A percentile compares a stretch with the other conserved stretches of the same genome.
These are phyloP conservation scores for Aphanomyces stellatus DNA, from an alignment of 352 stramenopile genomes.

Conservation along the genomic window DNA sequence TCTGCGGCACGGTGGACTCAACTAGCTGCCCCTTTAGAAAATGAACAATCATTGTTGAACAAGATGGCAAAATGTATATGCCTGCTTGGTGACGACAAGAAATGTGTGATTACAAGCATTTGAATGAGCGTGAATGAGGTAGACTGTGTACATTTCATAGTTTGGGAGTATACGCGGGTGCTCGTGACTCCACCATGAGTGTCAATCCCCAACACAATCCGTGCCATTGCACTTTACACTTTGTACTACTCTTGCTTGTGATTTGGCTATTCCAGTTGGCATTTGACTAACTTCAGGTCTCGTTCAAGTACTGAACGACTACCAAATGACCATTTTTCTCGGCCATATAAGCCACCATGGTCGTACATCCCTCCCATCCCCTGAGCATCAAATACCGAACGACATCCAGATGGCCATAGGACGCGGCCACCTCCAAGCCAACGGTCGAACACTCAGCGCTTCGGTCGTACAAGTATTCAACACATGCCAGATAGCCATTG, in stretches of 20 bases:
- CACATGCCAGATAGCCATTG: not conserved
- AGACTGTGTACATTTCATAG: not conserved
- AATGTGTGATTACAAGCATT: too few relatives aligned
- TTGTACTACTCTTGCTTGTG: too few relatives aligned
- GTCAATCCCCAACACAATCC: not conserved
- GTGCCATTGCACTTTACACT: too few relatives aligned
- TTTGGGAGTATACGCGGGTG: not conserved
- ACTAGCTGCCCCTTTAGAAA: not conserved
- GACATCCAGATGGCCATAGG: slow-evolving; percentile 6
- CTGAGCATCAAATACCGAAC: slow-evolving; percentile 29
- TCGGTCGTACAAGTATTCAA: not conserved
- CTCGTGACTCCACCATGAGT: not conserved
- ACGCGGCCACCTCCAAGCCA: not conserved
- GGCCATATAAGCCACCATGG: not conserved
- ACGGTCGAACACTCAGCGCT: not conserved
- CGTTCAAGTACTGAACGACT: not conserved
- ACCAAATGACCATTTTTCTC: too few relatives aligned
- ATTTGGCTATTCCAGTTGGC: too few relatives aligned
- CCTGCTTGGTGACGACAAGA: too few relatives aligned
- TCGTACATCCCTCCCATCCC: slow-evolving; percentile 27
- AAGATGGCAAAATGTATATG: too few relatives aligned
- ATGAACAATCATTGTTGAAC: too few relatives aligned
- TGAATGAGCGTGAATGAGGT: not conserved
- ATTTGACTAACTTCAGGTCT: not conserved
- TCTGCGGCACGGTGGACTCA: too few relatives aligned